phyloP scores from a whole-genome alignment of 2,329 filamentous ascomycete species.

The Ascochyta lentis region DNA sequence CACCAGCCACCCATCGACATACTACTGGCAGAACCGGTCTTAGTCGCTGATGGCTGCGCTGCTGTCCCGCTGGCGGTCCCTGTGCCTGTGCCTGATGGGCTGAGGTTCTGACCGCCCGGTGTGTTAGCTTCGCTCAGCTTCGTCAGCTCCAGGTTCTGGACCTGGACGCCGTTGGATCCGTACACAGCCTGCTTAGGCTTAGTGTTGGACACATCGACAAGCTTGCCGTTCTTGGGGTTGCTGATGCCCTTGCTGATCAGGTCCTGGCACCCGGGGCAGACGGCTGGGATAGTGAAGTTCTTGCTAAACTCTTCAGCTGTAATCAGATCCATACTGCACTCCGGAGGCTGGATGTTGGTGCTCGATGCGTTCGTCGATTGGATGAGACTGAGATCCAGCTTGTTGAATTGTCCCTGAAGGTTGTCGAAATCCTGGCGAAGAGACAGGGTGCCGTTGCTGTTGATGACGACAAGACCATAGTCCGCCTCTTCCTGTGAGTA shows the following conservation, averaged over 20 bases:
- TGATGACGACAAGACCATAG: constrained; percentile 57
- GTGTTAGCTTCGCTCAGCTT: constrained; percentile 61
- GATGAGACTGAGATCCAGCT: constrained; percentile 73
- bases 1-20: constrained; percentile 17
- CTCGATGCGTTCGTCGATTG: constrained; percentile 67
- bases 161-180: constrained; percentile 60
- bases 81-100: constrained; percentile 11
- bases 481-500: constrained; percentile 74
- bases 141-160: constrained; percentile 69
- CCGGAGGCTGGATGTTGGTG: constrained; percentile 63
- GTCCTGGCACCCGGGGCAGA: constrained; percentile 69
- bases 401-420: constrained; percentile 75
- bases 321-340: constrained; percentile 73
- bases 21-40: constrained; percentile 25
- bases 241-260: constrained; percentile 79
- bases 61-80: constrained; percentile 17
- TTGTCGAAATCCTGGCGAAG: constrained; percentile 64
- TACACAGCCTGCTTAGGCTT: constrained; percentile 65
- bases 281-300: constrained; percentile 80
- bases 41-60: constrained; percentile 24
- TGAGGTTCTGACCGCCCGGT: constrained; percentile 54
- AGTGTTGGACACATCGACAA: constrained; percentile 66
- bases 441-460: constrained; percentile 52
- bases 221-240: constrained; percentile 61
- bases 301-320: constrained; percentile 69